Base-by-base conservation (phyloP, 2,329 filamentous ascomycete species). In the Fusarium sp. region DNA sequence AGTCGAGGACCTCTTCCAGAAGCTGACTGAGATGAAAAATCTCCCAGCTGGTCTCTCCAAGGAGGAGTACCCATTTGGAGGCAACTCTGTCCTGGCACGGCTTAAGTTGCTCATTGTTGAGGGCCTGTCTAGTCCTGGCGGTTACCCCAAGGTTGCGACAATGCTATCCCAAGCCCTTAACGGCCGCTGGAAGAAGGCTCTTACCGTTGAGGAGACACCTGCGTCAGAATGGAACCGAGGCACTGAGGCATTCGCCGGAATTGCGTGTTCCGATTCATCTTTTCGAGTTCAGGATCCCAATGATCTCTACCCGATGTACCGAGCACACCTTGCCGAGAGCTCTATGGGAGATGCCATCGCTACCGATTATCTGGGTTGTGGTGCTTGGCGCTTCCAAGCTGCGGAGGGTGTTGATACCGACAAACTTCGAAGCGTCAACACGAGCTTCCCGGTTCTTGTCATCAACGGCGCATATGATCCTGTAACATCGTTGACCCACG, bases 401-500 rank as follows among this genome's bases (percentile, higher is more conserved):
- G 72, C 61, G 3, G 76, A 78, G 16, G 35, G 32, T 0, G 54
- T 74, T 8, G 56, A 77, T 25, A 69, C 66, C 0, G 67, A 72
- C n/a, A 52, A 66, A 0, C 64, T 77, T 2, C 68, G 70, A 6
- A 74, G 69, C 16, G 64, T 77, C 27, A 76, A 77, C 2, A 78
- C 74, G 0, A 78, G 65, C 16, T 74, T 68, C 18, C 74, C 76
- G 0, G 39, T 77, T 5, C 65, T 78, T 0, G 37, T 78, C 3
- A 50, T 77, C 5, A 78, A 78, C 25, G 72, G 75, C 10, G 64
- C 62, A 8, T 77, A 72, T 7, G 76, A 78, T n/a, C 76, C 76
- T 1, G 41, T 76, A 4, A 74, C 76, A 1, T 63, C 76, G 2
- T 39, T 76, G 1, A 64, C 62, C 5, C 60, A 68, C 13, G 76